Evolutionary conservation across 768 basidiomycete genomes (phyloP), one percentile per base, ranked within the genome.

Genomic region (Amanita pseudoporphyria): DNA sequence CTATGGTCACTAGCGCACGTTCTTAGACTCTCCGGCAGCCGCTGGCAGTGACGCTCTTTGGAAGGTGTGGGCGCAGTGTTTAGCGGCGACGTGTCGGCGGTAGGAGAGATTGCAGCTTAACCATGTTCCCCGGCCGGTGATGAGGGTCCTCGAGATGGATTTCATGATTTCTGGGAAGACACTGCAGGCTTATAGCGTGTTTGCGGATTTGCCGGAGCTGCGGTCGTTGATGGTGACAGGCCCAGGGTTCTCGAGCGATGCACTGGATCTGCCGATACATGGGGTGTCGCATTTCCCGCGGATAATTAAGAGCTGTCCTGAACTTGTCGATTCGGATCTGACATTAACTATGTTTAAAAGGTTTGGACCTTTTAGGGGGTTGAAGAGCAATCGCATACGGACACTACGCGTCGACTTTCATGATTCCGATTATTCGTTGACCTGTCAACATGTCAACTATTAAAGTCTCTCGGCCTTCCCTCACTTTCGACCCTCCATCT

Each of bases 371-470:
- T 48, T 48, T 30, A 28, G 12, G 7, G 6, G 28, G 24, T 26
- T 48, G 10, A 48, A 22, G 28, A 28, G 47, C 24, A 37, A 48
- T n/a, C 37, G 35, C 26, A 24, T 48, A 16, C 47, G 47, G n/a
- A 39, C 47, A n/a, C 18, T 48, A n/a, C 26, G 36, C 9, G 36
- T 48, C 47, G 47, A 48, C n/a, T 48, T 48, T 21, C 37, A 48
- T 37, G 18, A 36, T n/a, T 37, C 35, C 24, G 47, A 48, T 30
- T n/a, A 24, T 21, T 1, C 22, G 24, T 9, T 48, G 37, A 48
- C 28, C 12, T 36, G 39, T n/a, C n/a, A n/a, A n/a, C n/a, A n/a
- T n/a, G n/a, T n/a, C n/a, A 48, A 19, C 14, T 48, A n/a, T 21
- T 48, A 22, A 48, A 28, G 26, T 38, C 37, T 16, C 37, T 48